Percentiles rank a stretch among this genome's conserved stretches.
Evolutionary conservation across 805 yeast species (phyloP).

Genomic region (Metschnikowia shivogae): DNA sequence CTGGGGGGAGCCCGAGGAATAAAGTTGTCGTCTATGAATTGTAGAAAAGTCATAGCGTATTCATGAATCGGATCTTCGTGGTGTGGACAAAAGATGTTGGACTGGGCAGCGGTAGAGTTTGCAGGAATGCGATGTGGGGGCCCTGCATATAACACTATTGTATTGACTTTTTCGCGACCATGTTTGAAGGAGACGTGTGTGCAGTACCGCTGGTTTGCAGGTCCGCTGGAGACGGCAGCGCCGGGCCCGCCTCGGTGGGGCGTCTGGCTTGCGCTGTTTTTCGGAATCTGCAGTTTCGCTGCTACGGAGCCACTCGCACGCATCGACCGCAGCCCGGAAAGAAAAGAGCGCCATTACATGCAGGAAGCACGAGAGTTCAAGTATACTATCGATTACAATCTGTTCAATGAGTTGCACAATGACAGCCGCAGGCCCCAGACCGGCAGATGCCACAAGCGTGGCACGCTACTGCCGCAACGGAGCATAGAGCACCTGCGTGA

Average conservation of each 20-base stretch:
- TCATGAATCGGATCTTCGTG: not conserved
- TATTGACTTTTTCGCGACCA: not conserved
- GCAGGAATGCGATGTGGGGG: constrained; percentile 4
- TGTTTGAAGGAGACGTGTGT: not conserved
- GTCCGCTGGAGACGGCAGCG: too few relatives aligned
- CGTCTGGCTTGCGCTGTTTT: too few relatives aligned
- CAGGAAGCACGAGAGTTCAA: too few relatives aligned
- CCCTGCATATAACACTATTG: not conserved
- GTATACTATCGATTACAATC: too few relatives aligned
- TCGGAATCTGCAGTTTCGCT: too few relatives aligned
- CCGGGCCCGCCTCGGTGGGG: too few relatives aligned
- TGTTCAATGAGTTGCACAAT: too few relatives aligned
- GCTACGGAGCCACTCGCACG: too few relatives aligned
- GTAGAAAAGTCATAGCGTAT: constrained; percentile 4
- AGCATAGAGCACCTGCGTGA: constrained; percentile 87
- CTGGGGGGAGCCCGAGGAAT: constrained; percentile 14
- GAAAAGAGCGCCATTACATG: too few relatives aligned
- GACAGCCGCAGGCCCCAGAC: not conserved
- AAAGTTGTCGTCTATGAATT: constrained; percentile 14
- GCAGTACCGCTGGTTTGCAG: too few relatives aligned
- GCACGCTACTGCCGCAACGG: constrained; percentile 39
- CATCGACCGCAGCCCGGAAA: too few relatives aligned
- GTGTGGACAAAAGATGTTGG: too few relatives aligned
- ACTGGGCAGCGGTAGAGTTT: not conserved
- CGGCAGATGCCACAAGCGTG: not conserved